Evolutionary conservation across 2,329 filamentous ascomycete species (phyloP).

Genomic region (Ceratocystiopsis sp.): DNA sequence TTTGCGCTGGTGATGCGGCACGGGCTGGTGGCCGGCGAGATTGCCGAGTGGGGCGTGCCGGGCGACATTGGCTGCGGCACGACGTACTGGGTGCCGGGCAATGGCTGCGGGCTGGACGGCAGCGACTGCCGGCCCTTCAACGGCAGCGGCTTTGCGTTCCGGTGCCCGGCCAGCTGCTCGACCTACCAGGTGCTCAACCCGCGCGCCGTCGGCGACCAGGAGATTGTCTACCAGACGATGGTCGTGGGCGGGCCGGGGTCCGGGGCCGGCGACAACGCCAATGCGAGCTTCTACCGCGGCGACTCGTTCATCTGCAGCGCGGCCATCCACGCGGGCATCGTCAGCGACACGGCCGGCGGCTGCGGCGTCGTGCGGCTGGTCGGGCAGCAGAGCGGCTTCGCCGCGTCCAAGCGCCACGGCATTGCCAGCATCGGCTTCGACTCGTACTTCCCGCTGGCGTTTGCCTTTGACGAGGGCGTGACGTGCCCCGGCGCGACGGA

Average conservation of each 20-base stretch:
- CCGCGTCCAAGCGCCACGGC: conserved; percentile 48
- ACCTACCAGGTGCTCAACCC: conserved; percentile 50
- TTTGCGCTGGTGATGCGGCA: conserved; percentile 53
- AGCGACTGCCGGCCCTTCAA: conserved; percentile 59
- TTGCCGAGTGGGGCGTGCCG: conserved; percentile 51
- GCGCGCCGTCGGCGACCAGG: conserved; percentile 55
- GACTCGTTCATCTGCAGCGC: conserved; percentile 67
- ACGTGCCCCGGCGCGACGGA: conserved; percentile 51
- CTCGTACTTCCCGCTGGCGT: conserved; percentile 79
- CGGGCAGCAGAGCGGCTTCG: conserved; percentile 44
- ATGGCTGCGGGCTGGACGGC: conserved; percentile 58
- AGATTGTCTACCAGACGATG: conserved; percentile 45
- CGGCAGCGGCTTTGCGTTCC: conserved; percentile 52
- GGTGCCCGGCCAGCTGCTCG: conserved; percentile 57
- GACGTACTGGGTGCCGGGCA: conserved; percentile 54
- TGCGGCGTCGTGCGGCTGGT: conserved; percentile 53
- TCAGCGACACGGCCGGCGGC: conserved; percentile 48
- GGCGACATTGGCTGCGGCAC: conserved; percentile 48
- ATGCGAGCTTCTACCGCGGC: conserved; percentile 68
- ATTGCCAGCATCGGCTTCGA: conserved; percentile 66
- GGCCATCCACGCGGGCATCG: conserved; percentile 57
- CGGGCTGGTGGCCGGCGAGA: conserved; percentile 40
- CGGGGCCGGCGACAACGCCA: conserved; percentile 20
- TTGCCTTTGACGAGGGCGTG: conserved; percentile 52
- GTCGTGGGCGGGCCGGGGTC: conserved; percentile 48